A percentile compares a stretch with the other conserved stretches of the same genome.
These are phyloP conservation scores for Ustilago cynodontis DNA, from an alignment of 1,284 basidiomycete genomes.

Conservation along the genomic window DNA sequence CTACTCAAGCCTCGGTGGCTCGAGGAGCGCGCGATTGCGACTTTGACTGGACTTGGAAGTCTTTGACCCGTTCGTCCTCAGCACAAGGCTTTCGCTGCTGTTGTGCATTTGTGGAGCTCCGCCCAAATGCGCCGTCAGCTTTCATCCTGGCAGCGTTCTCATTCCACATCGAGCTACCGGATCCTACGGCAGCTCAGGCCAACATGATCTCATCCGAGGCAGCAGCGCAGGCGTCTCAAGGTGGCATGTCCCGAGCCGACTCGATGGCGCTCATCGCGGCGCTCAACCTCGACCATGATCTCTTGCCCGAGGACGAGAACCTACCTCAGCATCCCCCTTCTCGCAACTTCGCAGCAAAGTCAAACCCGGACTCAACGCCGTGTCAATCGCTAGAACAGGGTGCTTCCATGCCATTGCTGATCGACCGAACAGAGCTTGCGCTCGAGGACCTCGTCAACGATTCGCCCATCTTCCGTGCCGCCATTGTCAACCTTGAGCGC, in stretches of 20 bases:
- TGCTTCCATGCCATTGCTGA: not conserved
- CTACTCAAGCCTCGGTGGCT: constrained; percentile 7
- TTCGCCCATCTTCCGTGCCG: constrained; percentile 60
- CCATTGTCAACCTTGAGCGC: constrained; percentile 55
- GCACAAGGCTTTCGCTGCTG: constrained; percentile 25
- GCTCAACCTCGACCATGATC: constrained; percentile 21
- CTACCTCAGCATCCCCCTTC: not conserved
- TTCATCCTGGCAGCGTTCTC: constrained; percentile 33
- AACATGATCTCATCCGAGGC: not conserved
- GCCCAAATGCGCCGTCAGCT: constrained; percentile 12
- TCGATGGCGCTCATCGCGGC: constrained; percentile 41
- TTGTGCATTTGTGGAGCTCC: constrained; percentile 52
- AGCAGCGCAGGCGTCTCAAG: not conserved
- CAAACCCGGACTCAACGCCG: not conserved
- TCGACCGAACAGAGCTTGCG: constrained; percentile 57
- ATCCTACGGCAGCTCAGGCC: not conserved
- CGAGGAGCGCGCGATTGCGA: constrained; percentile 46
- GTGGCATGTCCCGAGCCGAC: constrained; percentile 21
- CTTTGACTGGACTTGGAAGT: constrained; percentile 53
- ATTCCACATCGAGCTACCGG: constrained; percentile 35
- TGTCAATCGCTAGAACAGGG: not conserved
- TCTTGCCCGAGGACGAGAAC: not conserved
- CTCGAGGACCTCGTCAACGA: constrained; percentile 50
- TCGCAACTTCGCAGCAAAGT: not conserved
- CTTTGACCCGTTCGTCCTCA: constrained; percentile 12